These are phyloP conservation scores for Scheffersomyces quercinus DNA, from an alignment of 1,139 yeast genomes.

Conservation along the genomic window DNA sequence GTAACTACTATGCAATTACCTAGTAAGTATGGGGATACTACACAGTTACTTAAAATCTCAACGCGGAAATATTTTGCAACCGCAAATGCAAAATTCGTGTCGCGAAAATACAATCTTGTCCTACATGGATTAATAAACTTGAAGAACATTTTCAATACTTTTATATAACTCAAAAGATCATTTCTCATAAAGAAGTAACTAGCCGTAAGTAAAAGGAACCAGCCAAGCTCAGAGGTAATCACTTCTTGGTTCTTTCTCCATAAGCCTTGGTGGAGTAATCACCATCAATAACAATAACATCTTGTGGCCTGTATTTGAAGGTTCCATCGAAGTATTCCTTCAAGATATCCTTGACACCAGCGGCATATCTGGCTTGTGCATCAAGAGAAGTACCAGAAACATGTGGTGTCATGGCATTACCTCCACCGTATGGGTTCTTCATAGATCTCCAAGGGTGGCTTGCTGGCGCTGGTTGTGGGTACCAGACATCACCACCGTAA, in stretches of 20 bases:
- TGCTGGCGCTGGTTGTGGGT: slow-evolving; percentile 75
- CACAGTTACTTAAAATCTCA: no score
- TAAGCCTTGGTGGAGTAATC: slow-evolving; percentile 74
- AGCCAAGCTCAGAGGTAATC: neutral
- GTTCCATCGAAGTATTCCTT: slow-evolving; percentile 61
- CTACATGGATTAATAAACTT: no score
- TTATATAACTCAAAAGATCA: no score
- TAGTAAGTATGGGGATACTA: no score
- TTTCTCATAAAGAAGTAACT: no score
- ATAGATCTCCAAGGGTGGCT: slow-evolving; percentile 78
- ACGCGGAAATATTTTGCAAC: no score
- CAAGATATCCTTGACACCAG: slow-evolving; percentile 67
- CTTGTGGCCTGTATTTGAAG: slow-evolving; percentile 70
- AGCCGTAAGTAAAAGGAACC: no score
- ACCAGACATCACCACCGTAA: slow-evolving; percentile 87
- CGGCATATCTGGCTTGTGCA: slow-evolving; percentile 74
- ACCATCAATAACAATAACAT: slow-evolving; percentile 71
- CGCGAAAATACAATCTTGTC: no score
- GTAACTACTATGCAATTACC: no score
- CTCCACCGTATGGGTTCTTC: slow-evolving; percentile 66
- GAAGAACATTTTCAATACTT: no score
- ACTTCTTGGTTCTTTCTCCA: slow-evolving; percentile 45
- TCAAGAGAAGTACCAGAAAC: slow-evolving; percentile 78
- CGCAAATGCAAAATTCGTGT: no score
- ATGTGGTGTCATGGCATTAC: slow-evolving; percentile 87